These are phyloP conservation scores for Onygenales sp. DNA, from an alignment of 2,329 filamentous ascomycete species.

Conservation along the genomic window DNA sequence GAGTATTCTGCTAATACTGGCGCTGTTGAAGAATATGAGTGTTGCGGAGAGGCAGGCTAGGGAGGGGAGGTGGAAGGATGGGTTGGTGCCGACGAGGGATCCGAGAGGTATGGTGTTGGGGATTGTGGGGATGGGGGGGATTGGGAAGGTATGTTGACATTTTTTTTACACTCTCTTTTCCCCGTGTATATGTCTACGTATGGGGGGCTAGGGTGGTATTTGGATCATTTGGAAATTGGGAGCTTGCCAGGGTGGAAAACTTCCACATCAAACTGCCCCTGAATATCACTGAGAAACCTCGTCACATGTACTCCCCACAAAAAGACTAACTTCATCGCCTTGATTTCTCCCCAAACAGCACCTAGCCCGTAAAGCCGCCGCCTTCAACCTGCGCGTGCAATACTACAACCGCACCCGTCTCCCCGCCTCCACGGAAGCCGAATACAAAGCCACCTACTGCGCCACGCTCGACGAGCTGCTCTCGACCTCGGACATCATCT, in stretches of 20 bases:
- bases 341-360: constrained; percentile 12
- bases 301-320: no score
- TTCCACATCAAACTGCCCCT: not conserved
- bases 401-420: constrained; percentile 37
- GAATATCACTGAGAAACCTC: not conserved
- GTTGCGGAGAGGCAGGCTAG: constrained; percentile 29
- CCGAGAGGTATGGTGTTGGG: constrained; percentile 38
- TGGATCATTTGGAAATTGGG: no score
- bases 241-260: no score
- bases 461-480: constrained; percentile 32
- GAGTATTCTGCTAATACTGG: constrained; percentile 41
- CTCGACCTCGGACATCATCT: constrained; percentile 32
- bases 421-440: constrained; percentile 23
- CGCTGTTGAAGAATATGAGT: constrained; percentile 38
- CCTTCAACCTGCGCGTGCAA: constrained; percentile 36
- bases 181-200: not conserved
- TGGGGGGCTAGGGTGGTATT: no score
- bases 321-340: no score
- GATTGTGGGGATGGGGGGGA: constrained; percentile 41
- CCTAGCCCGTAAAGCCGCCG: constrained; percentile 30
- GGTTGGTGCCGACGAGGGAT: constrained; percentile 30
- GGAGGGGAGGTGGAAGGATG: constrained; percentile 30
- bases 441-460: constrained; percentile 29
- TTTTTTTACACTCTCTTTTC: not conserved
- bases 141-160: constrained; percentile 29